Evolutionary conservation across 257 asterid species (phyloP).

Genomic region (Dorcoceras hygrometricum): DNA sequence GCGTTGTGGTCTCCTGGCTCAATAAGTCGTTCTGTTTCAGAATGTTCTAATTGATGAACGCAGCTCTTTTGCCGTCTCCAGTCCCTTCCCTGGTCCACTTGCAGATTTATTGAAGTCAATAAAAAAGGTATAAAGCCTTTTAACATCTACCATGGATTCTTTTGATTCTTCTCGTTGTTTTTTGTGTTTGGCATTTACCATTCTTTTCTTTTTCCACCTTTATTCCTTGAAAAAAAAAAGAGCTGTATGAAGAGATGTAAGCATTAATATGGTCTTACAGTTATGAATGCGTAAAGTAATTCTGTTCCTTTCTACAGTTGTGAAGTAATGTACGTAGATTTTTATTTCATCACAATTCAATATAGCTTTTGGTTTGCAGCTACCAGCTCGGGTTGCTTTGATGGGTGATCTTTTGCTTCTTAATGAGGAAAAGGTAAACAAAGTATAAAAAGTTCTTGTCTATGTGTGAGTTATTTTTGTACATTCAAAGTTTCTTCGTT

Average conservation of each 20-base stretch:
- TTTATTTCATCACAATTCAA: background rate
- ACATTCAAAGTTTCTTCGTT: no score
- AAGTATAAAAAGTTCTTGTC: constrained; percentile 1
- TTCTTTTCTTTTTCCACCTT: background rate
- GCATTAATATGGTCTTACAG: constrained; percentile 3
- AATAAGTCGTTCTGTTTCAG: constrained; percentile 34
- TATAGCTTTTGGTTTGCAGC: constrained; percentile 43
- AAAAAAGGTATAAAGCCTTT: constrained; percentile 44
- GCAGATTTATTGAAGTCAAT: constrained; percentile 55
- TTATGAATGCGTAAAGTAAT: background rate
- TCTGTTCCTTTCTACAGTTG: constrained; percentile 23
- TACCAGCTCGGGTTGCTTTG: constrained; percentile 84
- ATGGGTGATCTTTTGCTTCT: constrained; percentile 71
- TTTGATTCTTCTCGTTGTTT: background rate
- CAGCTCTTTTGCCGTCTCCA: constrained; percentile 77
- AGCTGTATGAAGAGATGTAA: background rate
- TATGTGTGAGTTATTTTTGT: no score
- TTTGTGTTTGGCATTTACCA: constrained; percentile 7
- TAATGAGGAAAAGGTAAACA: constrained; percentile 65
- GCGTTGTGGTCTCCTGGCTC: constrained; percentile 24
- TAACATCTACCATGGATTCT: constrained; percentile 11
- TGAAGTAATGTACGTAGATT: background rate
- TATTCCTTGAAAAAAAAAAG: background rate
- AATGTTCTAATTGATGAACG: constrained; percentile 85
- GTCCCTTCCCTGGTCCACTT: constrained; percentile 77